phyloP scores from a whole-genome alignment of 805 yeast genomes.

The Candida adriatica region DNA sequence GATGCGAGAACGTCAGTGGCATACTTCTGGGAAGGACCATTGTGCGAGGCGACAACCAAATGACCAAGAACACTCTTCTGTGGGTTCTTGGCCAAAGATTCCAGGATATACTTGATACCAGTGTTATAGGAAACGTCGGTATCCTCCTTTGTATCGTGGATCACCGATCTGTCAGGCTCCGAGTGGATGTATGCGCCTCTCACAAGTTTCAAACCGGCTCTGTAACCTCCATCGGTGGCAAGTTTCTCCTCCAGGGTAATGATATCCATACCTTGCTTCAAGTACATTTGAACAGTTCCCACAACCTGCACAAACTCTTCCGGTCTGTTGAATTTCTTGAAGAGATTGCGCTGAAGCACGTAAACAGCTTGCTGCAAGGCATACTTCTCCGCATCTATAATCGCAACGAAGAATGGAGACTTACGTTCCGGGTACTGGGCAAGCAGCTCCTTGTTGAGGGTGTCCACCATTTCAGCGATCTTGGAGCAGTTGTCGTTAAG shows the following conservation, averaged over 20 bases:
- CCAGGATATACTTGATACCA: constrained; percentile 58
- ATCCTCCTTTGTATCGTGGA: constrained; percentile 67
- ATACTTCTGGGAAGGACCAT: constrained; percentile 64
- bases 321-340: constrained; percentile 59
- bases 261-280: constrained; percentile 61
- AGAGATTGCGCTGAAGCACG: constrained; percentile 77
- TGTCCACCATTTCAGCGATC: constrained; percentile 50
- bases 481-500: constrained; percentile 60
- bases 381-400: constrained; percentile 87
- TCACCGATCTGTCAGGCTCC: constrained; percentile 68
- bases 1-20: constrained; percentile 51
- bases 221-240: constrained; percentile 56
- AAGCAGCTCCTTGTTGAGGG: constrained; percentile 44
- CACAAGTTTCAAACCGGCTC: constrained; percentile 81
- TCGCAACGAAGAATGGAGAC: constrained; percentile 68
- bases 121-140: constrained; percentile 75
- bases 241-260: constrained; percentile 55
- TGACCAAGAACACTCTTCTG: constrained; percentile 55
- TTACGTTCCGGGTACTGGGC: constrained; percentile 52
- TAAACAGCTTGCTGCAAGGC: constrained; percentile 89
- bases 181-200: constrained; percentile 95
- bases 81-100: constrained; percentile 35
- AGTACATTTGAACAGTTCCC: constrained; percentile 91
- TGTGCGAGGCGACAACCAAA: constrained; percentile 88
- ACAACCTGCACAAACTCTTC: constrained; percentile 57